Base-by-base conservation (phyloP, 2,329 filamentous ascomycete genomes). In the Epicoccum sorghinum region DNA sequence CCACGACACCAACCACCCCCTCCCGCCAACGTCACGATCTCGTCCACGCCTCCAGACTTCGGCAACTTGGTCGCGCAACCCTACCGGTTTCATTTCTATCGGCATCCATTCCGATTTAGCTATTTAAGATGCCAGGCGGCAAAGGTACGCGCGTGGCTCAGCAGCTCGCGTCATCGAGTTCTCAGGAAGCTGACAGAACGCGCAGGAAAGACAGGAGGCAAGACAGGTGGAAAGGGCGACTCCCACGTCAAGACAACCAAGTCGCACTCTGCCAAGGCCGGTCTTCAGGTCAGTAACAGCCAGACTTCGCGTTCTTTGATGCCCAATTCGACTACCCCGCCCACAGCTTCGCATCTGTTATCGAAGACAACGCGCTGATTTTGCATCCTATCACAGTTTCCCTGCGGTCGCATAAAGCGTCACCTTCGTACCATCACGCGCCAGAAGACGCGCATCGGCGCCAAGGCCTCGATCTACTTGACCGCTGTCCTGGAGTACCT, bases 401-500 rank as follows among this genome's bases (percentile, higher is more conserved):
- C 95, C 59, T 99, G 95, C 77, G 95, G 95, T 80, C 95, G 95
- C 89, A 95, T 99, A 80, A 99, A 99, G 89, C 93, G 95, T 82
- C 98, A 98, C 83, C 84, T 99, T 76, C 97, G 98, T 86, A 92
- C 91, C 79, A 97, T 97, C 82, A 98, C 95, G 44, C 95, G 98
- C 77, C 96, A 97, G 82, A 98, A 98, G 84, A 98, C 97, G 91
- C 93, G 95, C 79, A 96, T 99, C 66, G 95, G 95, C 70, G 95
- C 93, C 73, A 98, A 98, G 84, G 95, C 95, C 62, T 93, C 95
- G 65, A 95, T 99, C 70, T 99, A 99, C 76, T 91, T 98, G 60
- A 98, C 95, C 44, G 95, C 95, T 38, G 95, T 99, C 52, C 89
- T 99, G 62, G 95, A 99, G 82, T 99, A 99, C 77, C 83, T 99